Percentiles rank a stretch among this genome's conserved stretches.
Evolutionary conservation across 2,329 filamentous ascomycete species (phyloP).

Genomic region (Trichoderma atroviride): DNA sequence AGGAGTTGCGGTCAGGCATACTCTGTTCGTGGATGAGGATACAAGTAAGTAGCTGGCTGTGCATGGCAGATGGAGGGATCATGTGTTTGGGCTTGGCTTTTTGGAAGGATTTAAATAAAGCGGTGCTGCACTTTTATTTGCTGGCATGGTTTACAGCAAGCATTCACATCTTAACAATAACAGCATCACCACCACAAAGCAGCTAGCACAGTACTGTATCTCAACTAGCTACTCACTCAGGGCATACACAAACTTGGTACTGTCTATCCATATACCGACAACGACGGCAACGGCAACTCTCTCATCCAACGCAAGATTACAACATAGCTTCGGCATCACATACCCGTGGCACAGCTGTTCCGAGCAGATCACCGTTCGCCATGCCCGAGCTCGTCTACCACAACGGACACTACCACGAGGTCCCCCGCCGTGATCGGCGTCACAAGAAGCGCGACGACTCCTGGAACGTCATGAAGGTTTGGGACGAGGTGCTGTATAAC

Average conservation of each 20-base stretch:
- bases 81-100: background rate
- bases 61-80: background rate
- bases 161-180: background rate
- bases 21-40: background rate
- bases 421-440: conserved; percentile 24
- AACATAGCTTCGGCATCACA: background rate
- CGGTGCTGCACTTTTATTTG: background rate
- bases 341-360: conserved; percentile 14
- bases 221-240: background rate
- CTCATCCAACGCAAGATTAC: background rate
- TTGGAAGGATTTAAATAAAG: background rate
- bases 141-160: background rate
- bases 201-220: background rate
- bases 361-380: conserved; percentile 10
- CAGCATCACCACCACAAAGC: background rate
- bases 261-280: background rate
- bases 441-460: conserved; percentile 30
- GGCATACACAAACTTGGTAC: background rate
- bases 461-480: conserved; percentile 42
- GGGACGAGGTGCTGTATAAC: conserved; percentile 45
- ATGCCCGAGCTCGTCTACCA: conserved; percentile 35
- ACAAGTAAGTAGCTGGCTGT: background rate
- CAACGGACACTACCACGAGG: conserved; percentile 38
- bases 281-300: background rate
- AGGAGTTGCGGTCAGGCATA: background rate